Base-by-base conservation (phyloP, 75 land plant genomes). In the Isoetes taiwanensis region DNA sequence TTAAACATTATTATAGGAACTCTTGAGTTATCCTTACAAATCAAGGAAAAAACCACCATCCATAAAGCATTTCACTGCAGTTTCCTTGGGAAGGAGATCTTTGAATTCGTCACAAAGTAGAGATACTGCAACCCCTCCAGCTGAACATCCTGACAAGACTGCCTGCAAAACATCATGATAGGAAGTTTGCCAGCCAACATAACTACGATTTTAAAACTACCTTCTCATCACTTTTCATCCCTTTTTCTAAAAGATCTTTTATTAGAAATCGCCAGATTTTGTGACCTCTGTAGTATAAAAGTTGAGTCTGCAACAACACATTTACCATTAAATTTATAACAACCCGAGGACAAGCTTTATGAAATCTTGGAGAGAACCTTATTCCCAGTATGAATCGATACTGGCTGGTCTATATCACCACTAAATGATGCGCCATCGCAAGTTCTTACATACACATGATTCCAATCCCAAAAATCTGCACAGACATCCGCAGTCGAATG, bases 1-100 rank as follows among this genome's bases (percentile, higher is more conserved):
- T n/a, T n/a, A n/a, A n/a, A n/a, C n/a, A n/a, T n/a, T n/a, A n/a
- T n/a, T n/a, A n/a, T n/a, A n/a, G n/a, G n/a, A n/a, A n/a, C n/a
- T n/a, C n/a, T n/a, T n/a, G n/a, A n/a, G n/a, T n/a, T n/a, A n/a
- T n/a, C n/a, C n/a, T n/a, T 67, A 88, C 95, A 30, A 58, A 55
- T 88, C 82, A 54, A 88, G 75, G 63, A 88, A 88, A 37, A 84
- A 84, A 50, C 95, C 95, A 17, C 81, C 95, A 68, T 88, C 95
- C 43, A 82, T 84, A 35, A 88, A 43, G 62, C 95, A 88, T 72
- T 88, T 88, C 6, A 84, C 85, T 31, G 41, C 65, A 25, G 88
- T 58, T 35, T 38, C 64, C 0, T 26, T 21, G 6, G 95, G 89
- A 25, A 88, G 63, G 29, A 41, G 39, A 1, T 54, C 62, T 9